phyloP scores from a whole-genome alignment of 306 rosid genomes.

The Boehmeria nivea region DNA sequence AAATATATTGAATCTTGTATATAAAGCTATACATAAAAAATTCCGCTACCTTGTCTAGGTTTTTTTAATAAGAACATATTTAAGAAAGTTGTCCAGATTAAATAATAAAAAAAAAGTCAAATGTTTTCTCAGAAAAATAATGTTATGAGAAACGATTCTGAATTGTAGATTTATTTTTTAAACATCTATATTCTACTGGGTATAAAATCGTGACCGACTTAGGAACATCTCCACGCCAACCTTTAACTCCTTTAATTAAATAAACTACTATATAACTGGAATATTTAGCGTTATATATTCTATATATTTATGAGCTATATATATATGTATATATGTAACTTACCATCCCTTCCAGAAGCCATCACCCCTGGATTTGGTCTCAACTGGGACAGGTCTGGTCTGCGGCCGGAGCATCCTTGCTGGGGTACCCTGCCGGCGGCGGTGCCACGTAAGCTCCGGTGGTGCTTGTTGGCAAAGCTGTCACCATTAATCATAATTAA shows the following conservation, averaged over 20 bases:
- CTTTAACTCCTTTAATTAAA: too few relatives aligned
- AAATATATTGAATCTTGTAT: not conserved
- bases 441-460: constrained; percentile 28
- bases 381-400: constrained; percentile 14
- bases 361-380: constrained; percentile 68
- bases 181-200: too few relatives aligned
- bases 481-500: not conserved
- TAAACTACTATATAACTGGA: too few relatives aligned
- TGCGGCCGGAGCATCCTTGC: constrained; percentile 32
- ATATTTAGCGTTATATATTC: not conserved
- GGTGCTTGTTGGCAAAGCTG: constrained; percentile 34
- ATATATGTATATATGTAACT: not conserved
- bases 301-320: not conserved
- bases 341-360: constrained; percentile 92
- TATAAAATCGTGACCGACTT: too few relatives aligned
- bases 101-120: too few relatives aligned
- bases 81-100: too few relatives aligned
- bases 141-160: too few relatives aligned
- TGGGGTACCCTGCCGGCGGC: constrained; percentile 73
- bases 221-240: too few relatives aligned
- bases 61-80: too few relatives aligned
- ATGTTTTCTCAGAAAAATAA: too few relatives aligned
- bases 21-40: not conserved
- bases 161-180: too few relatives aligned
- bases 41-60: too few relatives aligned